Conservation (phyloP, 768 basidiomycete species). For the Roridomyces roridus region DNA sequence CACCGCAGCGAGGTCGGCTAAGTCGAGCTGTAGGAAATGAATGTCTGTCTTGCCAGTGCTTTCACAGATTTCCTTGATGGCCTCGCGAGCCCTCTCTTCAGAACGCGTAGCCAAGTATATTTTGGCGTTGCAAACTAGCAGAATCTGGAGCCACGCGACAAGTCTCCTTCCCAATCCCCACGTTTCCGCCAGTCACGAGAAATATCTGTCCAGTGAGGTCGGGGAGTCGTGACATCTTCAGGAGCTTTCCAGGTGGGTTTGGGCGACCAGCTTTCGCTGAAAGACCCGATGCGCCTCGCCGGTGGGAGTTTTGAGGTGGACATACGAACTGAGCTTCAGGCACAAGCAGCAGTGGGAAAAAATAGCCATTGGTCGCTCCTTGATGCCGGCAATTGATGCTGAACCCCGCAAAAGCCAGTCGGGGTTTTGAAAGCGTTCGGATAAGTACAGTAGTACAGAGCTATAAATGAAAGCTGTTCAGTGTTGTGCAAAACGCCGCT, state of each 20-base stretch:
- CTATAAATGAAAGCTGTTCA: too few relatives aligned
- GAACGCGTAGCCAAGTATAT: conserved; percentile 53
- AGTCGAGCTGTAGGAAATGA: conserved; percentile 41
- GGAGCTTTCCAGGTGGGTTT: conserved; percentile 31
- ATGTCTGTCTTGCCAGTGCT: conserved; percentile 47
- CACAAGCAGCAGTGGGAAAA: neutral
- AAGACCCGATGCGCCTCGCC: conserved; percentile 17
- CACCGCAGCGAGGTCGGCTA: conserved; percentile 38
- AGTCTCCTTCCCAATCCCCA: conserved; percentile 28
- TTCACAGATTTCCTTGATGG: conserved; percentile 46
- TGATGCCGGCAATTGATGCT: too few relatives aligned
- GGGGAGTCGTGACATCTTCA: conserved; percentile 38
- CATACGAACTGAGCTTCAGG: too few relatives aligned
- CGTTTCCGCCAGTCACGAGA: conserved; percentile 37
- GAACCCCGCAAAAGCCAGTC: too few relatives aligned
- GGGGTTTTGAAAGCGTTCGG: too few relatives aligned
- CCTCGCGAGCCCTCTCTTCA: conserved; percentile 37
- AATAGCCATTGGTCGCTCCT: too few relatives aligned
- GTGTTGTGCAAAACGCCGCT: too few relatives aligned
- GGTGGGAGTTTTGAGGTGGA: conserved; percentile 6
- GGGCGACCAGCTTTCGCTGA: conserved; percentile 30
- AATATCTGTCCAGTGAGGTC: conserved; percentile 40
- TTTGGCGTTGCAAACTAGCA: conserved; percentile 50
- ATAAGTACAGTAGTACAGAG: too few relatives aligned
- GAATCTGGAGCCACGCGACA: conserved; percentile 34